Percentiles rank a stretch among this genome's conserved stretches.
These are phyloP conservation scores for Fusarium musae DNA, from an alignment of 2,329 filamentous ascomycete genomes.

Conservation along the genomic window DNA sequence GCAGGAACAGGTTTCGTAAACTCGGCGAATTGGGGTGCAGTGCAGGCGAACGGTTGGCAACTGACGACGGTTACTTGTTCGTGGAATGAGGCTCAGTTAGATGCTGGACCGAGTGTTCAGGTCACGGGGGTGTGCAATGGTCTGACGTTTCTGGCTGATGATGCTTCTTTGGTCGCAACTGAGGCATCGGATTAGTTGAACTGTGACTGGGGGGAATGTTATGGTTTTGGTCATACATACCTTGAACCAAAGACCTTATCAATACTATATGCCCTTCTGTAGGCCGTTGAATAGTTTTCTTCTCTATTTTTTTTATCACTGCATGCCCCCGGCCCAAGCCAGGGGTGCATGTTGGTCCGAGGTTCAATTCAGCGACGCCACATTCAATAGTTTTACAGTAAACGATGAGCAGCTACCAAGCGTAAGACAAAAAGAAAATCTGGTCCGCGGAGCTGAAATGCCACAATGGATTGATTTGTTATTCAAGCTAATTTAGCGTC, in stretches of 20 bases:
- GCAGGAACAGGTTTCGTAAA: not conserved
- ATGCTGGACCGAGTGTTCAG: not conserved
- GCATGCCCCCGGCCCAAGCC: not conserved
- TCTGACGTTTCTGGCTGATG: not conserved
- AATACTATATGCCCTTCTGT: not conserved
- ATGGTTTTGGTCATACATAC: accelerated
- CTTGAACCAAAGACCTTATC: not conserved
- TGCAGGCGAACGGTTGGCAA: not conserved
- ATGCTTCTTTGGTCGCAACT: not conserved
- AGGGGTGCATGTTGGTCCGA: not conserved
- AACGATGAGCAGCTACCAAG: not conserved
- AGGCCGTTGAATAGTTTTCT: not conserved
- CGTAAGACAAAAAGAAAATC: not conserved
- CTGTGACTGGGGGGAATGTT: accelerated
- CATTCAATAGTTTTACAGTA: not conserved
- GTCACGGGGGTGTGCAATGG: not conserved
- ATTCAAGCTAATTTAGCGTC: not conserved
- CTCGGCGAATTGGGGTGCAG: not conserved
- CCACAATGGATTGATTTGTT: too few species aligned
- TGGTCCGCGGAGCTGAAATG: not conserved
- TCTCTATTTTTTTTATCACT: not conserved
- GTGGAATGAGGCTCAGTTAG: not conserved
- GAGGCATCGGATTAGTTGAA: not conserved
- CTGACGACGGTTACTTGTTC: not conserved
- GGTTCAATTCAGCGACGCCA: not conserved